phyloP scores from a whole-genome alignment of 176 grass and related monocot genomes.

The Lolium perenne region DNA sequence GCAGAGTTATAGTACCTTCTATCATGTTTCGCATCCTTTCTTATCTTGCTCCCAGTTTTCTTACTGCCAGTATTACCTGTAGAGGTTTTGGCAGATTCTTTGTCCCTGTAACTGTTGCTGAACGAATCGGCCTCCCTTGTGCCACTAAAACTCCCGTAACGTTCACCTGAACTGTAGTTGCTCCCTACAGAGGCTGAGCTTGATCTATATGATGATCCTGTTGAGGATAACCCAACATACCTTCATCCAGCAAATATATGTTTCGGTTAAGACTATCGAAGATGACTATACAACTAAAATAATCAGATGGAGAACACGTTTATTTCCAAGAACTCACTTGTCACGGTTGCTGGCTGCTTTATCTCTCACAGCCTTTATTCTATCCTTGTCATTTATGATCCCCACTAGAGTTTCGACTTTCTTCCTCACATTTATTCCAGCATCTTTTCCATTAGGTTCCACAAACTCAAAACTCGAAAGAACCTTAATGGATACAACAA shows the following conservation, averaged over 20 bases:
- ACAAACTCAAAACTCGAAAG: constrained; percentile 96
- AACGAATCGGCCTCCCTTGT: constrained; percentile 76
- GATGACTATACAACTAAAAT: constrained; percentile 17
- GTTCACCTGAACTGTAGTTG: constrained; percentile 65
- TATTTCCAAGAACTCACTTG: constrained; percentile 64
- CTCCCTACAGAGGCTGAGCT: constrained; percentile 70
- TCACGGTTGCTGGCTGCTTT: constrained; percentile 88
- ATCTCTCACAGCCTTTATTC: constrained; percentile 89
- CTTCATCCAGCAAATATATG: constrained; percentile 63
- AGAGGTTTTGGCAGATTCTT: constrained; percentile 62
- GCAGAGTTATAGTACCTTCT: constrained; percentile 53
- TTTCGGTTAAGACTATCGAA: constrained; percentile 3
- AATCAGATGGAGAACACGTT: neutral
- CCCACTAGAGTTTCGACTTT: constrained; percentile 89
- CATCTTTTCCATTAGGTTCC: constrained; percentile 95
- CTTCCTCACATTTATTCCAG: constrained; percentile 97
- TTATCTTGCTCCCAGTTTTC: constrained; percentile 60
- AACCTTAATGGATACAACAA: constrained; percentile 59
- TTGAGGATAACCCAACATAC: constrained; percentile 92
- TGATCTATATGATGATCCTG: constrained; percentile 85
- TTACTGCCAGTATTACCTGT: constrained; percentile 41
- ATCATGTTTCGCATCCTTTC: constrained; percentile 47
- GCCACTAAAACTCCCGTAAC: constrained; percentile 81
- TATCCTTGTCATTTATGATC: constrained; percentile 89
- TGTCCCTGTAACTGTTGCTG: constrained; percentile 61